Evolutionary conservation across 2,329 filamentous ascomycete genomes (phyloP).

Genomic region (Aureobasidium pullulans): DNA sequence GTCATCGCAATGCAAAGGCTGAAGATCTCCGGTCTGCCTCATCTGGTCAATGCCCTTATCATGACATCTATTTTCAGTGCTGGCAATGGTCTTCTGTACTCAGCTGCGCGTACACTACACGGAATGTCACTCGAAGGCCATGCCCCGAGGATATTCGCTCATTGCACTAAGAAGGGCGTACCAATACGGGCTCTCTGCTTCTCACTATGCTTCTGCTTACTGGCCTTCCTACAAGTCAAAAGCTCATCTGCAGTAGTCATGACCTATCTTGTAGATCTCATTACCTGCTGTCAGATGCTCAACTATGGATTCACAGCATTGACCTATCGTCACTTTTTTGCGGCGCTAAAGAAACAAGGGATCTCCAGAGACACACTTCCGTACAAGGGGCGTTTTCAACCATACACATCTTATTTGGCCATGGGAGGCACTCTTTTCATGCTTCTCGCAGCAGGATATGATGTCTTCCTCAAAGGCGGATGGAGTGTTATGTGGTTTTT

Average conservation of each 20-base stretch:
- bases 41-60: conserved; percentile 30
- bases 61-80: conserved; percentile 50
- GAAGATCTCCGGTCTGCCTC: conserved; percentile 36
- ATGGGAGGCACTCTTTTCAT: conserved; percentile 18
- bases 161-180: conserved; percentile 54
- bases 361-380: conserved; percentile 45
- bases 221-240: conserved; percentile 29
- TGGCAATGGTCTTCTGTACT: conserved; percentile 50
- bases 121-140: conserved; percentile 46
- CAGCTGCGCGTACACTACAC: conserved; percentile 46
- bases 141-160: conserved; percentile 48
- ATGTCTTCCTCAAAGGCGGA: conserved; percentile 1
- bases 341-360: conserved; percentile 41
- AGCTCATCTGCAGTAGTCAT: conserved; percentile 25
- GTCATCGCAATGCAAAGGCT: conserved; percentile 34
- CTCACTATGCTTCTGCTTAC: conserved; percentile 34
- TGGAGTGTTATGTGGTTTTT: conserved; percentile 12
- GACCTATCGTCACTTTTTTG: conserved; percentile 50
- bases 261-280: conserved; percentile 43
- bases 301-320: conserved; percentile 52
- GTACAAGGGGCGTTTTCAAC: conserved; percentile 46
- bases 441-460: conserved; percentile 48
- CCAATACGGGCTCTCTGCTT: conserved; percentile 52
- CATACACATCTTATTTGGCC: conserved; percentile 40
- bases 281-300: conserved; percentile 52